Evolutionary conservation across 2,329 filamentous ascomycete species (phyloP).

Genomic region (Fusarium setosum): DNA sequence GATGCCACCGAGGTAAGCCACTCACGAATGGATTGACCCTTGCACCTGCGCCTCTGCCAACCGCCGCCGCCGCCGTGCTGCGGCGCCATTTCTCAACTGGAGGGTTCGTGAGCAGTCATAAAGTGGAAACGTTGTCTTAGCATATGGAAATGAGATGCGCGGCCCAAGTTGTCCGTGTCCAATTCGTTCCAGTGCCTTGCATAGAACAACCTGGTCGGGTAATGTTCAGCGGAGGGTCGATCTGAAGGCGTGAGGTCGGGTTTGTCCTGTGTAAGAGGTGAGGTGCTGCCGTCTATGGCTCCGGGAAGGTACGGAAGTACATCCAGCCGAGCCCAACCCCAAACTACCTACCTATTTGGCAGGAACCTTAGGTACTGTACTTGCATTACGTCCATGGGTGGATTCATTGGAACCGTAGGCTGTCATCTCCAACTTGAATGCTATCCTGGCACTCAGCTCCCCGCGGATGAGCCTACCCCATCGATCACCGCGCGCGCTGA

Average conservation of each 20-base stretch:
- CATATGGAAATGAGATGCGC: neutral
- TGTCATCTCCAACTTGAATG: slow-evolving; percentile 9
- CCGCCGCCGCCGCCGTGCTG: slow-evolving; percentile 10
- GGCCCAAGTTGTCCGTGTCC: neutral
- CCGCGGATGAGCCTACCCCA: slow-evolving; percentile 24
- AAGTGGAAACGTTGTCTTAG: neutral
- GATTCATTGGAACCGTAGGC: neutral
- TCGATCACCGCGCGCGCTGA: slow-evolving; percentile 33
- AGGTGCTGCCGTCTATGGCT: neutral
- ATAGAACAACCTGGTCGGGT: neutral
- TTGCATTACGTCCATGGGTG: too few species aligned
- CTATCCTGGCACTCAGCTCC: slow-evolving; percentile 23
- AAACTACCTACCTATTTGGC: slow-evolving; percentile 25
- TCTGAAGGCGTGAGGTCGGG: neutral
- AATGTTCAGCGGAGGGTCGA: neutral
- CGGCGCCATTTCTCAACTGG: slow-evolving; percentile 4
- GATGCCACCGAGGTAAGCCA: slow-evolving; percentile 13
- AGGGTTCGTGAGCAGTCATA: slow-evolving; percentile 11
- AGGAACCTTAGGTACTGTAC: too few species aligned
- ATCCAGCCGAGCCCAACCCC: slow-evolving; percentile 26
- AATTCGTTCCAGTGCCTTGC: neutral
- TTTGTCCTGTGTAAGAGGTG: neutral
- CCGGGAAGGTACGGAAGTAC: slow-evolving; percentile 19
- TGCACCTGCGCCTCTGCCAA: slow-evolving; percentile 6
- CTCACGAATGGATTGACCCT: slow-evolving; percentile 6